Conservation (phyloP, 805 yeast genomes). For the Kluyveromyces nonfermentans region DNA sequence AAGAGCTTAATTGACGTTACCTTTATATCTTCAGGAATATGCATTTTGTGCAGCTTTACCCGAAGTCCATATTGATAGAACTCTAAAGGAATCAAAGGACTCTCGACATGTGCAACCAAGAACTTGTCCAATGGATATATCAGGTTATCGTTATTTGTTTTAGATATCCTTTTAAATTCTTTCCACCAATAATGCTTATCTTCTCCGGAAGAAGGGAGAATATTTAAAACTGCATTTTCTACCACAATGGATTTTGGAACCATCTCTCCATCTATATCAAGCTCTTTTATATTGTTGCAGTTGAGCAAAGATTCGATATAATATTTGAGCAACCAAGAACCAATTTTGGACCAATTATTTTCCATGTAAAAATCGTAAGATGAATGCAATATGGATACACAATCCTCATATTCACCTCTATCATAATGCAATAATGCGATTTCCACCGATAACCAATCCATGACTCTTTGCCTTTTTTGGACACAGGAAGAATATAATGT, state of each 20-base stretch:
- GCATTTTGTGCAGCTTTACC: slow-evolving; percentile 10
- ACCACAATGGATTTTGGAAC: slow-evolving; percentile 20
- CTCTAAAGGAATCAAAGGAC: slow-evolving; percentile 4
- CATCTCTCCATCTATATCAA: slow-evolving; percentile 17
- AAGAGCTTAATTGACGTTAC: slow-evolving; percentile 14
- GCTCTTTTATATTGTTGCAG: slow-evolving; percentile 12
- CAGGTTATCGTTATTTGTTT: slow-evolving; percentile 8
- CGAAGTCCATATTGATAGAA: slow-evolving; percentile 18
- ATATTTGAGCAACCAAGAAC: slow-evolving; percentile 52
- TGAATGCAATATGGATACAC: slow-evolving; percentile 54
- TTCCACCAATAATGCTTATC: slow-evolving; percentile 21
- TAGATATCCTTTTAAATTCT: slow-evolving; percentile 16
- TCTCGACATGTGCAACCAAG: slow-evolving; percentile 10
- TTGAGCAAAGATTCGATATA: slow-evolving; percentile 57
- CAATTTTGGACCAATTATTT: slow-evolving; percentile 69
- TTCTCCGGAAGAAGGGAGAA: slow-evolving; percentile 15
- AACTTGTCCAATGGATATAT: slow-evolving; percentile 20
- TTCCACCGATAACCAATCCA: slow-evolving; percentile 69
- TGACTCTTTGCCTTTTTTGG: slow-evolving; percentile 45
- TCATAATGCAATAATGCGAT: slow-evolving; percentile 63
- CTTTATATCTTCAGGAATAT: slow-evolving; percentile 12
- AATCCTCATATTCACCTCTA: slow-evolving; percentile 44
- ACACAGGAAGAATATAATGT: slow-evolving; percentile 12
- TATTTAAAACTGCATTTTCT: slow-evolving; percentile 24
- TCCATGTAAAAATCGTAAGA: slow-evolving; percentile 59